These are phyloP conservation scores for Ceraceosorus guamensis DNA, from an alignment of 1,284 basidiomycete species.

Conservation along the genomic window DNA sequence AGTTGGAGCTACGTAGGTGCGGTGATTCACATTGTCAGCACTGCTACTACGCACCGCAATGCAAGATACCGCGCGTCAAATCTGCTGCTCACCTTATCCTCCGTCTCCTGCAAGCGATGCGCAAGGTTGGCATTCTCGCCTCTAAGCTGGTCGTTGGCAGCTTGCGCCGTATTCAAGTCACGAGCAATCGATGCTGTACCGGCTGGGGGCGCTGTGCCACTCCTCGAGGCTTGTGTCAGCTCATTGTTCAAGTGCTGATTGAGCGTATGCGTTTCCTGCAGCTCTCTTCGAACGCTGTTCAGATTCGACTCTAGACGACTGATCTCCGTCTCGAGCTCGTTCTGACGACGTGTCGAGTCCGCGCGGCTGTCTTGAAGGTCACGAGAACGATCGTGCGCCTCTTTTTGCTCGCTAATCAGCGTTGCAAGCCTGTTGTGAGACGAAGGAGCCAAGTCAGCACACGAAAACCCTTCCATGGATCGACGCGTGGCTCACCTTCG, in stretches of 20 bases:
- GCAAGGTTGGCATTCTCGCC: conserved; percentile 28
- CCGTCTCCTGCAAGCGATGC: conserved; percentile 29
- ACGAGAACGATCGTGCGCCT: conserved; percentile 11
- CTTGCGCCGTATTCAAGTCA: conserved; percentile 15
- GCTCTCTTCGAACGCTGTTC: conserved; percentile 20
- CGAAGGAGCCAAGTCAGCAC: not conserved
- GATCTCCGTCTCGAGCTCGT: conserved; percentile 31
- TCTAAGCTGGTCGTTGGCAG: conserved; percentile 30
- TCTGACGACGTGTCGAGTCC: conserved; percentile 17
- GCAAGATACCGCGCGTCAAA: not conserved
- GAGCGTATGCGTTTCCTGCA: conserved; percentile 27
- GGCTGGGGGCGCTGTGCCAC: not conserved
- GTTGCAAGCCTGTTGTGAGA: conserved; percentile 16
- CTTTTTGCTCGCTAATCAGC: conserved; percentile 28
- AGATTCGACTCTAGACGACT: conserved; percentile 20
- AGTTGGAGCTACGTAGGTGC: conserved; percentile 23
- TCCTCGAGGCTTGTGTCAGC: conserved; percentile 10
- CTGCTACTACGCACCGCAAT: not conserved
- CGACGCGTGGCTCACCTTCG: conserved; percentile 10
- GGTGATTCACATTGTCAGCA: too few relatives aligned
- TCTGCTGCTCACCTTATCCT: conserved; percentile 17
- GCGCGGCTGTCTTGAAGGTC: conserved; percentile 3
- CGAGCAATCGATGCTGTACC: not conserved
- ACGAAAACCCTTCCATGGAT: too few relatives aligned
- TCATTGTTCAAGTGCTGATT: conserved; percentile 27